Conservation (phyloP, 768 basidiomycete species). For the Tulasnella sp. region DNA sequence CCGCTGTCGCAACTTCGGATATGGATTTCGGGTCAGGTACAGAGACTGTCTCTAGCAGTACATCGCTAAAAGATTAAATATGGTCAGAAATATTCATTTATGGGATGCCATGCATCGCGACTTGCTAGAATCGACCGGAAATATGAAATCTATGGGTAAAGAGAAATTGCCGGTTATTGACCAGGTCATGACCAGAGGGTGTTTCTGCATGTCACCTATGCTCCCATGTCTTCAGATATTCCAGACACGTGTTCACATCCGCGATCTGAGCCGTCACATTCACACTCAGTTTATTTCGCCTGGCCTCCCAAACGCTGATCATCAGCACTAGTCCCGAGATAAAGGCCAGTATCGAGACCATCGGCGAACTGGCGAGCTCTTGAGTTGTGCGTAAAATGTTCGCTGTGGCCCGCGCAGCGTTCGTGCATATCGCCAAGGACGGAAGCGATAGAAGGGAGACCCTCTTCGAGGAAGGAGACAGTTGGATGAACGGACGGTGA, state of each 20-base stretch:
- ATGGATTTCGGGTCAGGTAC: too few species aligned
- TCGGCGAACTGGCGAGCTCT: slow-evolving; percentile 28
- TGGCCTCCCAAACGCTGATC: slow-evolving; percentile 55
- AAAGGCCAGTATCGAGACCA: slow-evolving; percentile 35
- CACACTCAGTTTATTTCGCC: slow-evolving; percentile 33
- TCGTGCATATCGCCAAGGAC: slow-evolving; percentile 66
- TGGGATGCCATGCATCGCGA: too few species aligned
- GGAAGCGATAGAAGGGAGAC: slow-evolving; percentile 43
- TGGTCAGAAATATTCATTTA: too few species aligned
- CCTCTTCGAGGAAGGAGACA: slow-evolving; percentile 35
- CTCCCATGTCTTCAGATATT: slow-evolving; percentile 37
- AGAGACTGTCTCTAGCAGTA: too few species aligned
- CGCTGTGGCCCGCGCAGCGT: slow-evolving; percentile 62
- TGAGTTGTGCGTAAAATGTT: slow-evolving; percentile 53
- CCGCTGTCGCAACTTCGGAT: too few species aligned
- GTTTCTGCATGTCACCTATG: slow-evolving; percentile 15
- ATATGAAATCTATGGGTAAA: too few species aligned
- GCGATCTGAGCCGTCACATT: slow-evolving; percentile 43
- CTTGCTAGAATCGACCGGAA: too few species aligned
- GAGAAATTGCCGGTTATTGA: too few species aligned
- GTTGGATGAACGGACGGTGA: slow-evolving; percentile 67
- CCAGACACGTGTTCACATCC: slow-evolving; percentile 50
- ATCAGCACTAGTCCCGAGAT: slow-evolving; percentile 47
- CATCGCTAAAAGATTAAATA: too few species aligned
- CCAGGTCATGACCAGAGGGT: too few species aligned